These are phyloP conservation scores for Cercospora zeina DNA, from an alignment of 2,329 filamentous ascomycete genomes.

Conservation along the genomic window DNA sequence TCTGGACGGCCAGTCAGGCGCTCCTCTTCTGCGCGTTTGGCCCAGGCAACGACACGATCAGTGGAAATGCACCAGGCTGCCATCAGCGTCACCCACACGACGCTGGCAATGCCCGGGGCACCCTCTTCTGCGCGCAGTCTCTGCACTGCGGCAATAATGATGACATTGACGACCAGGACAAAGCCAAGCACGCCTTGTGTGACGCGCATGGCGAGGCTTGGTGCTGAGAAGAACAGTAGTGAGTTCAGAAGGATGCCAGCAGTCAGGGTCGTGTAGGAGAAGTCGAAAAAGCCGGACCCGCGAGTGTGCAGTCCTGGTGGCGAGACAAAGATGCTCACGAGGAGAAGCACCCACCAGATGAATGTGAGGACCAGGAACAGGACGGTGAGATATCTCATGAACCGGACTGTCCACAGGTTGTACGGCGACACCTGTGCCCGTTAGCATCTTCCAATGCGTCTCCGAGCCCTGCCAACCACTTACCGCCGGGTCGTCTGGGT, in stretches of 20 bases:
- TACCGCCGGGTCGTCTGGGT: constrained; percentile 79
- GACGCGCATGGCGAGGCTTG: constrained; percentile 75
- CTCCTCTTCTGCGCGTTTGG: constrained; percentile 89
- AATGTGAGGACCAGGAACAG: constrained; percentile 74
- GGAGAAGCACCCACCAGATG: constrained; percentile 86
- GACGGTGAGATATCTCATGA: constrained; percentile 74
- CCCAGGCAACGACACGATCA: constrained; percentile 83
- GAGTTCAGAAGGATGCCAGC: constrained; percentile 72
- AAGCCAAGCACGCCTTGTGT: constrained; percentile 67
- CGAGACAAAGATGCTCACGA: constrained; percentile 89
- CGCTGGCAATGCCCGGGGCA: constrained; percentile 84
- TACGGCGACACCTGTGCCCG: constrained; percentile 70
- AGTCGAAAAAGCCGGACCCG: constrained; percentile 90
- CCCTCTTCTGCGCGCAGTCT: constrained; percentile 79
- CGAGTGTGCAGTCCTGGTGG: constrained; percentile 81
- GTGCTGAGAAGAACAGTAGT: constrained; percentile 83
- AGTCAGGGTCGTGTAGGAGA: constrained; percentile 78
- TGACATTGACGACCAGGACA: constrained; percentile 70
- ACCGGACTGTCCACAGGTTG: constrained; percentile 88
- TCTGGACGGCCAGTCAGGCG: constrained; percentile 86
- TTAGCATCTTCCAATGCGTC: constrained; percentile 26
- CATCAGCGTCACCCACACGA: constrained; percentile 79
- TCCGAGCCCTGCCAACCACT: constrained; percentile 35
- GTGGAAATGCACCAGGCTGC: constrained; percentile 75
- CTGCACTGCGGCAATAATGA: constrained; percentile 74